Evolutionary conservation across 257 asterid species (phyloP).

Genomic region (Plectranthus barbatus): DNA sequence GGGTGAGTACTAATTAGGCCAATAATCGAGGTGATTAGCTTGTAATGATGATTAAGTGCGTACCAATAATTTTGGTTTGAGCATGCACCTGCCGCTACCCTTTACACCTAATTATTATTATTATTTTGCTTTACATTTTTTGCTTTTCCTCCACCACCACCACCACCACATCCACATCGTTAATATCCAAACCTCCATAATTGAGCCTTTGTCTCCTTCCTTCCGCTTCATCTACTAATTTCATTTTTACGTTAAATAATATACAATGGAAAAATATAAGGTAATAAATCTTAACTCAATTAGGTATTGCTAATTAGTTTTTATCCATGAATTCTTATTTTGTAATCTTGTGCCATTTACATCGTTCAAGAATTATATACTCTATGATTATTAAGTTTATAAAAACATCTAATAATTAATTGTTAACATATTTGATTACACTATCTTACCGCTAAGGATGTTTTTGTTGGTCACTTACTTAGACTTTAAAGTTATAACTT

Average conservation of each 20-base stretch:
- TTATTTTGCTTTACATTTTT: not conserved
- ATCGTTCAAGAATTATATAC: too few relatives aligned
- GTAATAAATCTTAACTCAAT: not conserved
- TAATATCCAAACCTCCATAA: slow-evolving; percentile 6
- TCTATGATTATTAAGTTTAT: too few relatives aligned
- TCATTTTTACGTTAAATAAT: not conserved
- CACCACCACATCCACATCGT: too few relatives aligned
- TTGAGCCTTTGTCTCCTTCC: not conserved
- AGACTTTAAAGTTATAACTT: too few relatives aligned
- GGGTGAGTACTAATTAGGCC: slow-evolving; percentile 8
- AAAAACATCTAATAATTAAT: too few relatives aligned
- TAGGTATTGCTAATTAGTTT: too few relatives aligned
- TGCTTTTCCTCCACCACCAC: slow-evolving; percentile 16
- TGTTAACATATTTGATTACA: too few relatives aligned
- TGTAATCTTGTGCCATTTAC: too few relatives aligned
- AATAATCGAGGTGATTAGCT: slow-evolving; percentile 30
- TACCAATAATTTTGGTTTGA: slow-evolving; percentile 6
- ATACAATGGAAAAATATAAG: not conserved
- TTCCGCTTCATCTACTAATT: not conserved
- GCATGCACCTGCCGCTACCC: slow-evolving; percentile 7
- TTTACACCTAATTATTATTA: slow-evolving; percentile 6
- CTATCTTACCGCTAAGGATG: too few relatives aligned
- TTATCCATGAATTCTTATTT: too few relatives aligned
- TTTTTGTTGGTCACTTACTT: too few relatives aligned
- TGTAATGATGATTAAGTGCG: slow-evolving; percentile 14